Percentiles rank a stretch among this genome's conserved stretches.
Conservation (phyloP, 768 basidiomycete species). For the Mycena vulgaris region DNA sequence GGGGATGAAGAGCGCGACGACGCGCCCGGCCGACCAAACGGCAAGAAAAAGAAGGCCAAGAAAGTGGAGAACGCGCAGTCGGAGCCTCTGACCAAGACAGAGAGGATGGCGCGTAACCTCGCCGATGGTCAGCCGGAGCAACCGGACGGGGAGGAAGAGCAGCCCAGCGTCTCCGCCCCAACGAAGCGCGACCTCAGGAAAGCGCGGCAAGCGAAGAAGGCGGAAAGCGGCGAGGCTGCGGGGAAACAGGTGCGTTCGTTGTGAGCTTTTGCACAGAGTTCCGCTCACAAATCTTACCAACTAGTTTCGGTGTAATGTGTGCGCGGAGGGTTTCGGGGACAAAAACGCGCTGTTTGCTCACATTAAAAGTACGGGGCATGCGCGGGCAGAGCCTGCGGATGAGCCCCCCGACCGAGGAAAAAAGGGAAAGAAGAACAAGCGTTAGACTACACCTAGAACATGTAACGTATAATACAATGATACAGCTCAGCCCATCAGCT, state of each 20-base stretch:
- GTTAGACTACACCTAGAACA: conserved; percentile 39
- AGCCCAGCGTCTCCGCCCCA: conserved; percentile 44
- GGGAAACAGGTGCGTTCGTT: conserved; percentile 42
- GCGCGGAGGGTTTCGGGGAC: conserved; percentile 72
- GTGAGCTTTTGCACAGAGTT: neutral
- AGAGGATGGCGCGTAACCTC: conserved; percentile 38
- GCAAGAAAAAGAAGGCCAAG: conserved; percentile 35
- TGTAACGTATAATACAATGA: conserved; percentile 20
- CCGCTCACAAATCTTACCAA: neutral
- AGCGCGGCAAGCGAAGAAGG: conserved; percentile 84
- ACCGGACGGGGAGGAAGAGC: neutral
- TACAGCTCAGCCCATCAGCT: conserved; percentile 84
- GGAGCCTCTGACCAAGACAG: conserved; percentile 40
- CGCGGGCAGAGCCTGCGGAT: conserved; percentile 60
- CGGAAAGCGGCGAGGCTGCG: conserved; percentile 51
- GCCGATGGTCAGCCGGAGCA: conserved; percentile 24
- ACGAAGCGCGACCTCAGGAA: conserved; percentile 89
- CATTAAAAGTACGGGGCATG: conserved; percentile 80
- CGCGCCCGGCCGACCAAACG: conserved; percentile 32
- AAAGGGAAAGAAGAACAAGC: conserved; percentile 57
- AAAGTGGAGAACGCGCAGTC: conserved; percentile 21
- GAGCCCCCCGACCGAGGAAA: conserved; percentile 47
- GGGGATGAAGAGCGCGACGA: conserved; percentile 27
- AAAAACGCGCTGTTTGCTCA: conserved; percentile 85
- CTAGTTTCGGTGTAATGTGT: conserved; percentile 78